phyloP scores from a whole-genome alignment of 345 rosid species.

The Luvunga scandens region DNA sequence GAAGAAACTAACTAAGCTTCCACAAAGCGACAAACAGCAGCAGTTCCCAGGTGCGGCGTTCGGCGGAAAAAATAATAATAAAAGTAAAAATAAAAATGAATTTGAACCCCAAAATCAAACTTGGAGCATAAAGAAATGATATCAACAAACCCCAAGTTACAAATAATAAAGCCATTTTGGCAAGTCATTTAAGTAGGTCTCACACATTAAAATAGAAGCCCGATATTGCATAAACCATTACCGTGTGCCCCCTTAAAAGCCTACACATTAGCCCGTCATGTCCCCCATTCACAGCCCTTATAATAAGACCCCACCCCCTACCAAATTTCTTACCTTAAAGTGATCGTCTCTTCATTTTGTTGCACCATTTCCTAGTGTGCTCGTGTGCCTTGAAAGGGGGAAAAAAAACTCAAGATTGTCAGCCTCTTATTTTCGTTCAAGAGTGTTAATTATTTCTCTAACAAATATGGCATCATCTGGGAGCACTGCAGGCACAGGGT shows the following conservation, averaged over 20 bases:
- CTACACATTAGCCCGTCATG: slow-evolving; percentile 34
- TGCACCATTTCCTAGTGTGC: slow-evolving; percentile 49
- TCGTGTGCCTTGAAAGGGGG: slow-evolving; percentile 32
- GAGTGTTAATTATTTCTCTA: background rate
- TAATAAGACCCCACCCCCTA: slow-evolving; percentile 14
- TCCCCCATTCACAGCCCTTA: slow-evolving; percentile 18
- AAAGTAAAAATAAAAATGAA: background rate
- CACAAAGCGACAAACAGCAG: slow-evolving; percentile 50
- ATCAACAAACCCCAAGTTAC: background rate
- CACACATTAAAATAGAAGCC: background rate
- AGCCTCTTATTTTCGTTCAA: background rate
- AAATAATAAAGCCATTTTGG: background rate
- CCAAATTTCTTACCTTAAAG: background rate
- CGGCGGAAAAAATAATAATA: slow-evolving; percentile 43
- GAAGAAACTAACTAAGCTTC: background rate
- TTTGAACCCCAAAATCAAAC: slow-evolving; percentile 17
- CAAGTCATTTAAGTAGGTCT: slow-evolving; percentile 8
- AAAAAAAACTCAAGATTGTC: background rate
- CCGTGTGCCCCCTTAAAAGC: slow-evolving; percentile 41
- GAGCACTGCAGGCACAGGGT: slow-evolving; percentile 19
- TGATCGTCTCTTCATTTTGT: slow-evolving; percentile 9
- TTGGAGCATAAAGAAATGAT: background rate
- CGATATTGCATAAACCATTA: slow-evolving; percentile 30
- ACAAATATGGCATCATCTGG: slow-evolving; percentile 43
- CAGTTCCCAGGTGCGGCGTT: slow-evolving; percentile 78